Evolutionary conservation across 1,284 basidiomycete genomes (phyloP), one percentile per base, ranked within the genome.

Genomic region (Agroathelia rolfsii): DNA sequence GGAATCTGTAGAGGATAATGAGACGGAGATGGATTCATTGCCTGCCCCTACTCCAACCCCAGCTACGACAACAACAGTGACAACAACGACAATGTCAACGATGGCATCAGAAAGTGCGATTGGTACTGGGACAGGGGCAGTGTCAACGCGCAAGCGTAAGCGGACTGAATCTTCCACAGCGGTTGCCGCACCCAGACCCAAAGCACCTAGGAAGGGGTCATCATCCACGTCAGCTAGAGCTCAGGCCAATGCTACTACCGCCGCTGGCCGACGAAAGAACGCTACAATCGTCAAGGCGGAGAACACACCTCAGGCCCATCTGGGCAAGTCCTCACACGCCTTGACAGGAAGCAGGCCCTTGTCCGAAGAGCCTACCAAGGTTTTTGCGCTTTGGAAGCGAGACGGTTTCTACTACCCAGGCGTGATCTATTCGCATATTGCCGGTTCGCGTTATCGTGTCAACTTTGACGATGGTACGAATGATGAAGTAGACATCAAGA

Each of bases 361-460:
- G 23, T 22, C 44, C 10, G 31, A 31, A 16, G 41, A 48, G n/a
- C 41, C 55, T 11, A 47, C 48, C 22, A 69, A 69, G 2, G 76
- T 85, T 10, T 75, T 81, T 42, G 81, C 76, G 2, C 47, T 76
- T 7, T 83, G 77, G 76, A 69, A 62, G 40, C 49, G 53, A 28
- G 69, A 75, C 36, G 66, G 63, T 2, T 61, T 68, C 39, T 85
- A 68, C 51, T 84, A 78, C 45, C 48, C 74, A 4, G 82, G 77
- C 7, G 58, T 56, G 16, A 59, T 81, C 5, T 44, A 71, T 37
- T 56, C 62, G 13, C 30, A 35, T 9, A 33, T 43, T 11, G 45
- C 43, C 10, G 38, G 37, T 4, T 41, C 44, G 2, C 50, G 48
- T 15, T 77, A 69, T 46, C 35, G 43, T 11, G 49, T 85, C 41